phyloP scores from a whole-genome alignment of 2,329 filamentous ascomycete species.

The Cytospora schulzeri region DNA sequence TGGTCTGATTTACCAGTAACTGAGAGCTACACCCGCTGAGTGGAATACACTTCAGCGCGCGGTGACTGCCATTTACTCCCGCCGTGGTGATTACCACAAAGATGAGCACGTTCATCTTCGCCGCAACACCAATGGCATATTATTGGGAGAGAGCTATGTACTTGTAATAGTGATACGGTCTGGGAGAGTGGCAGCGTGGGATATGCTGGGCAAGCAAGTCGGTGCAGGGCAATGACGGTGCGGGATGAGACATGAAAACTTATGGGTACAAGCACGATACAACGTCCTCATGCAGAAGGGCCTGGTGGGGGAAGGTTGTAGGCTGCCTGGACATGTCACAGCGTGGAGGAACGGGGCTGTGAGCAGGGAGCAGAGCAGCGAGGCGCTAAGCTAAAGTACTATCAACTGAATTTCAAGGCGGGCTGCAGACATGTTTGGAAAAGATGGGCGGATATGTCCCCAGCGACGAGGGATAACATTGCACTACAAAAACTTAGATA shows the following conservation, averaged over 20 bases:
- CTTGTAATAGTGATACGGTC: background rate
- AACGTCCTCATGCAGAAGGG: background rate
- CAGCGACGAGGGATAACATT: background rate
- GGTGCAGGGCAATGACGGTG: background rate
- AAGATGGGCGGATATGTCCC: slow-evolving; percentile 7
- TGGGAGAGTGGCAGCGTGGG: background rate
- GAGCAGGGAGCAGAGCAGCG: background rate
- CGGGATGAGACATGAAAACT: background rate
- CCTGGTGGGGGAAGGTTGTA: background rate
- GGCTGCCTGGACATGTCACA: background rate
- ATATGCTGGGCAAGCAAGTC: background rate
- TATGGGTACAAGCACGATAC: background rate
- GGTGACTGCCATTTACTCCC: background rate
- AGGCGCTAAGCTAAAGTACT: background rate
- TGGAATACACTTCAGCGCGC: background rate
- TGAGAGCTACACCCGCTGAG: background rate
- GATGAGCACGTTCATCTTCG: background rate
- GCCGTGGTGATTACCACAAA: background rate
- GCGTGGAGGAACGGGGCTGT: background rate
- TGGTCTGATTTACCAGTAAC: background rate
- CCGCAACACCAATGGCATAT: background rate
- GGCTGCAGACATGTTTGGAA: background rate
- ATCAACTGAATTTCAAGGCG: background rate
- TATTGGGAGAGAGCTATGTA: background rate
- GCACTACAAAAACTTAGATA: slow-evolving; percentile 24